phyloP scores from a whole-genome alignment of 306 rosid species.

The Calophaca sinica region DNA sequence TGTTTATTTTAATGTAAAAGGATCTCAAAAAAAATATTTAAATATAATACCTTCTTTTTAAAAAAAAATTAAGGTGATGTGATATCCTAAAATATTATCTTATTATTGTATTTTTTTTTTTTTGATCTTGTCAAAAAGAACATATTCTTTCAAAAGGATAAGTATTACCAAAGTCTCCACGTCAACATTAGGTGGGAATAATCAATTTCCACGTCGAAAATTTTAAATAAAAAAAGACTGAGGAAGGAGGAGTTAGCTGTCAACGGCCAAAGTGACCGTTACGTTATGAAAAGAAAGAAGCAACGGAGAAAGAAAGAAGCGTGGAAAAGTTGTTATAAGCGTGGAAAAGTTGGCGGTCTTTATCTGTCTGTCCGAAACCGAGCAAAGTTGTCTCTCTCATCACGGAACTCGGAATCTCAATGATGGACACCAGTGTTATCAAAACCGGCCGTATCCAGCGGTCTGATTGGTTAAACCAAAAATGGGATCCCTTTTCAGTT shows the following conservation, averaged over 20 bases:
- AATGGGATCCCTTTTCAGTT: too few species aligned
- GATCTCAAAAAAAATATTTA: too few species aligned
- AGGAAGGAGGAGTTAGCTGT: slow-evolving; percentile 16
- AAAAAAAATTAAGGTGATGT: too few species aligned
- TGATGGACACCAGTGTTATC: neutral
- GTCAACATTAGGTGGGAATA: slow-evolving; percentile 30
- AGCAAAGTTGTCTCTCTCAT: neutral
- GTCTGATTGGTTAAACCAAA: too few species aligned
- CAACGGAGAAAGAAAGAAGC: neutral
- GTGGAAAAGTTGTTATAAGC: neutral
- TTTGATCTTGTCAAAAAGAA: slow-evolving; percentile 19
- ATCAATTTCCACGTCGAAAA: slow-evolving; percentile 27
- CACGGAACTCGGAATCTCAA: neutral
- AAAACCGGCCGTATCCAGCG: too few species aligned
- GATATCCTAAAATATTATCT: neutral
- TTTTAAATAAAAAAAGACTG: neutral
- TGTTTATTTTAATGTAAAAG: too few species aligned
- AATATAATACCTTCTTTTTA: too few species aligned
- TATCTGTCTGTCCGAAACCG: neutral
- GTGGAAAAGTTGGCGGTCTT: slow-evolving; percentile 12
- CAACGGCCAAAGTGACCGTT: slow-evolving; percentile 20
- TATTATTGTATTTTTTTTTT: neutral
- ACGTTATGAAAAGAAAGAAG: slow-evolving; percentile 2
- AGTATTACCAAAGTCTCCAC: neutral
- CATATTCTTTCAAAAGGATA: slow-evolving; percentile 17